Evolutionary conservation across 148 eudicot species (phyloP), one percentile per base, ranked within the genome.

Genomic region (Fallopia convolvulus): DNA sequence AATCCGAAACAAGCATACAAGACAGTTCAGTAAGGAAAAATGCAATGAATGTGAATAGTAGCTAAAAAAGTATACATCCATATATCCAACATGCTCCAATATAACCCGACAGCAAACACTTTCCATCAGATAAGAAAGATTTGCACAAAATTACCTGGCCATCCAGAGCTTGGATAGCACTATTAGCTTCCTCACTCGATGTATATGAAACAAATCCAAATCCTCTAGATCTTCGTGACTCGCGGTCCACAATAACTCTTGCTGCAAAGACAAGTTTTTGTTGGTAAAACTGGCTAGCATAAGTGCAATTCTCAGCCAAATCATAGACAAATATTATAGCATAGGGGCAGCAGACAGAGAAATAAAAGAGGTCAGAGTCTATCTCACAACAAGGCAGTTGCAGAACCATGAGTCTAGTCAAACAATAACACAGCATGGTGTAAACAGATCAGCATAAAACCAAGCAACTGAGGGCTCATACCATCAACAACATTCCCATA

Each of bases 111-210:
- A 65, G 4, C 4, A 32, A 30, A 65, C 2, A 32, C 2, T 33
- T 65, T 65, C n/a, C 17, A 10, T 12, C 15, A 20, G 17, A 65
- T 11, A 33, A 33, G 8, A 1, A 65, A 33, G 2, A 5, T 13
- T 12, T 13, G 7, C 15, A 65, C n/a, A 36, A 17, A 5, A n/a
- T 33, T 79, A 92, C 99, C 97, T 89, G 87, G 50, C 88, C 90
- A 81, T 92, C 97, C 89, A 92, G 75, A 74, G 97, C 99, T 84
- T 87, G 88, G 72, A 92, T 82, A 76, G 99, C 97, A 80, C 91
- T 85, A n/a, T 91, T 80, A 78, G 99, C 99, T 52, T 84, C 92
- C 81, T 95, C 99, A 60, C 44, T 17, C n/a, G 84, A 79, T 66
- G 86, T 50, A 80, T 72, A 95, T 32, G 97, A 91, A 76, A 95